Percentiles rank a stretch among this genome's conserved stretches.
Evolutionary conservation across 306 rosid species (phyloP).

Genomic region (Vigna mungo): DNA sequence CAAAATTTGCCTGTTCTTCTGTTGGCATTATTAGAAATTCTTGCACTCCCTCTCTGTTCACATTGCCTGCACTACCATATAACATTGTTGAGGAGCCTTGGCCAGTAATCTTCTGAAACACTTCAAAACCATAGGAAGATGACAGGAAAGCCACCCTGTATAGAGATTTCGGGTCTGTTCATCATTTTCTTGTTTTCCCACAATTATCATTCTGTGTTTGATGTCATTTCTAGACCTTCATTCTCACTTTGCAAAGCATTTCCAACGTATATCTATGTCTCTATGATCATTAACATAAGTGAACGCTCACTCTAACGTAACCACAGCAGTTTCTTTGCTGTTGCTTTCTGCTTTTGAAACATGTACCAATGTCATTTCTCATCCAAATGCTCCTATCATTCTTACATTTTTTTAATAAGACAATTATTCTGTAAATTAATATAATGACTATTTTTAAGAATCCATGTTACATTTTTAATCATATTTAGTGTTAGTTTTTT

Average conservation of each 20-base stretch:
- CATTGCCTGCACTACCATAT: not conserved
- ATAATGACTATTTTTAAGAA: too few species aligned
- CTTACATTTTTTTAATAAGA: too few species aligned
- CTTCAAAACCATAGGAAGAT: too few species aligned
- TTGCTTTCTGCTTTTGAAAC: not conserved
- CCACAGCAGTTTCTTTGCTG: too few species aligned
- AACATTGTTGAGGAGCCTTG: not conserved
- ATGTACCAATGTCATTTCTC: not conserved
- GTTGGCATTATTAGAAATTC: too few species aligned
- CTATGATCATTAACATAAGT: too few species aligned
- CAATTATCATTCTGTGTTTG: not conserved
- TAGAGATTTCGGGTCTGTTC: not conserved
- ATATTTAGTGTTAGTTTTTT: too few species aligned
- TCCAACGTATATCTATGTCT: not conserved
- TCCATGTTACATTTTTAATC: too few species aligned
- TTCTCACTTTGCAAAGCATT: not conserved
- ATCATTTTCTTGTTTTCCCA: not conserved
- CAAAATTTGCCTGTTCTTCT: not conserved
- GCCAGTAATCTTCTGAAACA: not conserved
- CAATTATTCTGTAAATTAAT: too few species aligned
- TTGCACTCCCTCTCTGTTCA: too few species aligned
- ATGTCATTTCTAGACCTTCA: too few species aligned
- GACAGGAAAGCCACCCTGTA: too few species aligned
- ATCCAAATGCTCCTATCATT: not conserved
- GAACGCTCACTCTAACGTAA: not conserved